Evolutionary conservation across 805 yeast species (phyloP), one percentile per base, ranked within the genome.

Genomic region (Candida ipomoeae): DNA sequence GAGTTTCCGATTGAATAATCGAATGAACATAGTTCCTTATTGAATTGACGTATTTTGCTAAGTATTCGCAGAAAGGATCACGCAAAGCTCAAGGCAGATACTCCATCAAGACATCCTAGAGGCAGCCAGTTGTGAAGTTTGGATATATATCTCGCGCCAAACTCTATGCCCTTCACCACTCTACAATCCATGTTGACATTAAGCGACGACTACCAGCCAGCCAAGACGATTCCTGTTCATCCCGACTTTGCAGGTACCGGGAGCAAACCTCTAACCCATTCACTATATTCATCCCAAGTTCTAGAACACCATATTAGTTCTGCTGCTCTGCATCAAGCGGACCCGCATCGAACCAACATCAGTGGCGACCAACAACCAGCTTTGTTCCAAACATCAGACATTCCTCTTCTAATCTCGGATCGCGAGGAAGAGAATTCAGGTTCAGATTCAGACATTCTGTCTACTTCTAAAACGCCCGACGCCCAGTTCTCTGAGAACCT

Each of bases 351-450:
- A 33, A 20, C 29, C 18, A 42, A 20, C n/a, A 15, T n/a, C 20
- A 10, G 45, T 40, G 43, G 45, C 20, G 45, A 21, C 21, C 38
- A 20, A 20, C 15, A 42, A n/a, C 10, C 38, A n/a, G 17, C 37
- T 14, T 21, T 32, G 45, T n/a, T 42, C 23, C 45, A 42, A n/a
- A 20, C 45, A 20, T 23, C 23, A 35, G 73, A 69, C 49, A 59
- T 68, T 42, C 74, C 74, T 8, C 60, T 62, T 31, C 58, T 69
- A 21, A 59, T 69, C 11, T 61, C 71, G 29, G 74, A 69, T 48
- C 54, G 61, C 55, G 61, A 57, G 32, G 73, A 66, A 35, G 67
- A 56, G 21, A 55, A 48, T 17, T 64, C 67, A 3, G 55, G 46
- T 17, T 63, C 67, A 4, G 69, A 66, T 38, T 63, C 60, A 39